Evolutionary conservation across 345 rosid species (phyloP).

Genomic region (Fremontodendron californicum): DNA sequence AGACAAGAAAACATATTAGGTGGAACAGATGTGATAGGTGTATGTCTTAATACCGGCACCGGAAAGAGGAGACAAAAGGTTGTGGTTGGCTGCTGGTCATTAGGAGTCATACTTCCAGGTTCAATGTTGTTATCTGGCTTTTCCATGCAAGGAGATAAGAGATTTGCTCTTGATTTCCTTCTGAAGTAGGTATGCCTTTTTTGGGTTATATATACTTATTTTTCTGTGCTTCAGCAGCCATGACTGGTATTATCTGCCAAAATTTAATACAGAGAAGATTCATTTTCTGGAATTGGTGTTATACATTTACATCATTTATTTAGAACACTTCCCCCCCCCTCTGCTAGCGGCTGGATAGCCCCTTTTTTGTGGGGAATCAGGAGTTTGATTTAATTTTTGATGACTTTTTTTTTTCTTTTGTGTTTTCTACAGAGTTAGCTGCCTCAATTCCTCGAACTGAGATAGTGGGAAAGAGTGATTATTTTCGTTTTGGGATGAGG

Average conservation of each 20-base stretch:
- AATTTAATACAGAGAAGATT: not conserved
- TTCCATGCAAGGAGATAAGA: not conserved
- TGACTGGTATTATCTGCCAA: not conserved
- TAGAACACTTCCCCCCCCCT: not conserved
- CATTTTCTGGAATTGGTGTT: not conserved
- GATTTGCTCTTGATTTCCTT: not conserved
- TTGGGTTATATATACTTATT: not conserved
- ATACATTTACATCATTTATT: not conserved
- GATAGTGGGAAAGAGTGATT: constrained; percentile 83
- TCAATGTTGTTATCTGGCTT: not conserved
- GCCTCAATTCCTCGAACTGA: constrained; percentile 82
- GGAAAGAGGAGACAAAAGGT: constrained; percentile 3
- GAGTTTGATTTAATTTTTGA: not conserved
- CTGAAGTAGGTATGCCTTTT: not conserved
- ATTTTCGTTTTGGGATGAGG: constrained; percentile 91
- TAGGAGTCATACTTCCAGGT: not conserved
- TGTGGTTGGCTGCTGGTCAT: not conserved
- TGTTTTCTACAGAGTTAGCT: constrained; percentile 62
- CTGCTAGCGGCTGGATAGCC: not conserved
- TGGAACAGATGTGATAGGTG: not conserved
- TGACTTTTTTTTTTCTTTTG: constrained; percentile 14
- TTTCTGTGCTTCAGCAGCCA: not conserved
- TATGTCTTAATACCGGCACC: not conserved
- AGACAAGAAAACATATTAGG: not conserved
- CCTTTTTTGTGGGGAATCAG: not conserved